Base-by-base conservation (phyloP, 352 stramenopile genomes). In the Phytophthora europaea region DNA sequence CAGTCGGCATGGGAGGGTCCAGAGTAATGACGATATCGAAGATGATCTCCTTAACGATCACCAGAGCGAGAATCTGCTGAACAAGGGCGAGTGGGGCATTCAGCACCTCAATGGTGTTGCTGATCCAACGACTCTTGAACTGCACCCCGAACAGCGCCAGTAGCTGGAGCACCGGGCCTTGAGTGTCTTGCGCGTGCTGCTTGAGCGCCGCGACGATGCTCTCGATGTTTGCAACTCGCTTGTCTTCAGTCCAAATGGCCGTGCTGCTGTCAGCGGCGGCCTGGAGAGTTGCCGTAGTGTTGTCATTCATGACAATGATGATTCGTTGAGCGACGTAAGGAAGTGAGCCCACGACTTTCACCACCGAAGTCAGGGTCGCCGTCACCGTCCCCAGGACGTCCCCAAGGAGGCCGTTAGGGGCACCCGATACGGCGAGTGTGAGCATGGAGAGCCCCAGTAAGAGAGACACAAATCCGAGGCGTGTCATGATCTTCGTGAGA, bases 51-150 rank as follows among this genome's bases (percentile, higher is more conserved):
- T 81, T 66, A 16, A 87, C 75, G 3, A 40, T 26, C 9, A 62
- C 2, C 13, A 82, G 26, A 3, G 40, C 15, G 10, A 75, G 40
- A 31, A 87, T 61, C n/a, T 67, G 8, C 26, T 72, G 40, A 6
- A 80, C 47, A 23, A 83, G 16, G 10, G 52, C 28, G 6, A 70
- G n/a, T 28, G 80, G 64, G 18, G 45, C 61, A 23, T 84, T 65
- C 36, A 78, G 28, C 12, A 87, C 67, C 36, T 70, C 51, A 16
- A 87, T 66, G 16, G 76, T 76, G 75, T 84, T 84, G 53, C n/a
- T 76, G 68, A 87, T 82, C 80, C 80, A 87, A 38, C 70, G 47
- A 26, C 36, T 67, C 20, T 62, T 47, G 45, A 63, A 79, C 12
- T 57, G 10, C 13, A 74, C n/a, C 0, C 55, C 67, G 2, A 36